phyloP scores from a whole-genome alignment of 2,329 filamentous ascomycete genomes.

The Emmonsiellopsis sp. region DNA sequence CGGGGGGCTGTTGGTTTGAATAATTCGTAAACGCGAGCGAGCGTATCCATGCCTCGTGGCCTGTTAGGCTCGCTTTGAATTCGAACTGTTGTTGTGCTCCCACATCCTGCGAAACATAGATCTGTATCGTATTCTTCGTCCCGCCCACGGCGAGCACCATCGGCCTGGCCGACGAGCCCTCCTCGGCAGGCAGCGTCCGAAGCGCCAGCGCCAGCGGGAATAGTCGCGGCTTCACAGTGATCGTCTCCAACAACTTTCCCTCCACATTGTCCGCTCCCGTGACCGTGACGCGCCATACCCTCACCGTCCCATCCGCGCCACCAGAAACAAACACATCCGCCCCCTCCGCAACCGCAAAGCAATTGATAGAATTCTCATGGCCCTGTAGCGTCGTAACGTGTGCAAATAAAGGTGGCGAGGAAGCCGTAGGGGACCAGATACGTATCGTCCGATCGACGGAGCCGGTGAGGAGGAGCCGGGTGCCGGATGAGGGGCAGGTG shows the following conservation, averaged over 20 bases:
- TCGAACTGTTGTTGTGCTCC: conserved; percentile 51
- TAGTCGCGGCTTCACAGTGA: conserved; percentile 66
- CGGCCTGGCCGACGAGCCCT: conserved; percentile 27
- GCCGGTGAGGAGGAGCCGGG: conserved; percentile 62
- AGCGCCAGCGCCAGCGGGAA: conserved; percentile 74
- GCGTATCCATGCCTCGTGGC: conserved; percentile 92
- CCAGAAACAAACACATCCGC: conserved; percentile 48
- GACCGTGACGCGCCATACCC: conserved; percentile 56
- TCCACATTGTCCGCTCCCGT: conserved; percentile 24
- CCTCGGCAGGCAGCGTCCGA: conserved; percentile 46
- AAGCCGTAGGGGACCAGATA: conserved; percentile 42
- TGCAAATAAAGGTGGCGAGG: conserved; percentile 26
- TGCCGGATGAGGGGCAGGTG: conserved; percentile 39
- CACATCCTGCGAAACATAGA: conserved; percentile 54
- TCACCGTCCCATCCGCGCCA: conserved; percentile 54
- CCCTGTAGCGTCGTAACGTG: conserved; percentile 46
- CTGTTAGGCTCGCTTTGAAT: conserved; percentile 66
- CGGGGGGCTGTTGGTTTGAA: conserved; percentile 22
- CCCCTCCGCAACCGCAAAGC: conserved; percentile 40
- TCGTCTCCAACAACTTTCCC: conserved; percentile 55
- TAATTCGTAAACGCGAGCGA: conserved; percentile 64
- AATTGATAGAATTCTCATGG: conserved; percentile 68
- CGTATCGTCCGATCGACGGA: conserved; percentile 70
- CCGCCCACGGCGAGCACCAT: conserved; percentile 75
- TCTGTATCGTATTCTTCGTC: conserved; percentile 71